Percentiles rank a stretch among this genome's conserved stretches.
Conservation (phyloP, 2,329 filamentous ascomycete genomes). For the Chrysosphaeria jannelii region DNA sequence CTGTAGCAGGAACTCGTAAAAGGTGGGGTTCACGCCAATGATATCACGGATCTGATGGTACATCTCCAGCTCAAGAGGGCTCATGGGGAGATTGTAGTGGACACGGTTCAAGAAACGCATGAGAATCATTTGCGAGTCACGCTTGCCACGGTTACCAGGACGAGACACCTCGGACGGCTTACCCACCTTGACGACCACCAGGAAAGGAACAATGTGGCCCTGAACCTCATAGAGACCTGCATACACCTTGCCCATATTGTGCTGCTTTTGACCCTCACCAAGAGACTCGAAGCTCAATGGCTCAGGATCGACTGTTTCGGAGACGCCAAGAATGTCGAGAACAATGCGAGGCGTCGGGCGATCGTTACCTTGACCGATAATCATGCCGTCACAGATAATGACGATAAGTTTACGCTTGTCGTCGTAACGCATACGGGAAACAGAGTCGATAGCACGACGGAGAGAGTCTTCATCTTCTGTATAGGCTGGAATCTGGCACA, state of each 20-base stretch:
- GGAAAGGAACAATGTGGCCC: conserved; percentile 89
- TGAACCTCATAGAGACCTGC: conserved; percentile 93
- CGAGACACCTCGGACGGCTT: conserved; percentile 93
- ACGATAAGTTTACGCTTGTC: conserved; percentile 92
- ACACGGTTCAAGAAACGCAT: conserved; percentile 99
- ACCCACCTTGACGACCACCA: conserved; percentile 90
- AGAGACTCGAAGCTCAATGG: conserved; percentile 89
- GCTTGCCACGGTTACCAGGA: conserved; percentile 90
- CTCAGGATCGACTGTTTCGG: conserved; percentile 79
- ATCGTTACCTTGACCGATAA: conserved; percentile 95
- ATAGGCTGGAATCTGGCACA: conserved; percentile 91
- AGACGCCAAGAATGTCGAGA: conserved; percentile 83
- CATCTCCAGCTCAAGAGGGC: conserved; percentile 86
- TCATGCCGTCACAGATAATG: conserved; percentile 93
- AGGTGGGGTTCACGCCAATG: conserved; percentile 91
- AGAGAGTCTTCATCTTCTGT: conserved; percentile 96
- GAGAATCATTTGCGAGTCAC: conserved; percentile 92
- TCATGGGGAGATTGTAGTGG: conserved; percentile 93
- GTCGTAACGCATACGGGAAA: conserved; percentile 84
- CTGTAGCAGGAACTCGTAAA: conserved; percentile 89
- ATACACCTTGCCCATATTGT: conserved; percentile 99
- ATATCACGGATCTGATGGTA: conserved; percentile 97
- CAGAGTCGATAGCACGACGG: conserved; percentile 86
- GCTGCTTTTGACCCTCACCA: conserved; percentile 84
- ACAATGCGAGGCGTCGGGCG: conserved; percentile 85